phyloP scores from a whole-genome alignment of 2,329 filamentous ascomycete genomes.

The Trichoderma afroharzianum region DNA sequence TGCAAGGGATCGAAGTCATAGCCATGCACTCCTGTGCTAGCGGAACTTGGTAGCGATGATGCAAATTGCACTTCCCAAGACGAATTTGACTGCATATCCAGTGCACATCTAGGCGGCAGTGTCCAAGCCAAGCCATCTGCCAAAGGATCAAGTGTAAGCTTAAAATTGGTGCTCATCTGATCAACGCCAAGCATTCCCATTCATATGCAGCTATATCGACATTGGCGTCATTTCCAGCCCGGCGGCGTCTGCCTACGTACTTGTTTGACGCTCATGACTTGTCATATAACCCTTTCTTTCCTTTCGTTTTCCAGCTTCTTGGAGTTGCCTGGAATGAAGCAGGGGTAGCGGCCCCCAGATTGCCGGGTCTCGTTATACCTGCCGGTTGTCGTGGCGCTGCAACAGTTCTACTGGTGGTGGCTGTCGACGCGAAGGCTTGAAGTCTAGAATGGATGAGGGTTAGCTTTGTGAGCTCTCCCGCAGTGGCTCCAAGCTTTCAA shows the following conservation, averaged over 20 bases:
- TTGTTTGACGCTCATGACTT: neutral
- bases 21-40: conserved; percentile 2
- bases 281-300: neutral
- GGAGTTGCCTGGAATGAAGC: neutral
- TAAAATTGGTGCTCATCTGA: neutral
- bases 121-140: neutral
- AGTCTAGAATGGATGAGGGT: neutral
- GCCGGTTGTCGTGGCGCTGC: conserved; percentile 1
- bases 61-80: neutral
- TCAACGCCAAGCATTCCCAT: neutral
- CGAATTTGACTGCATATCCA: neutral
- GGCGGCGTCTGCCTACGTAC: neutral
- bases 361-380: neutral
- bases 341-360: neutral
- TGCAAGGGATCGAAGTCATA: neutral
- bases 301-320: neutral
- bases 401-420: conserved; percentile 9
- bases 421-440: neutral
- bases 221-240: conserved; percentile 4
- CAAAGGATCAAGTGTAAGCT: neutral
- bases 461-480: conserved; percentile 8
- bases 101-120: neutral
- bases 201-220: neutral
- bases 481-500: neutral
- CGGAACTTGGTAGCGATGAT: neutral